Evolutionary conservation across 2,329 filamentous ascomycete species (phyloP), one percentile per base, ranked within the genome.

Genomic region (Thyridium curvatum): DNA sequence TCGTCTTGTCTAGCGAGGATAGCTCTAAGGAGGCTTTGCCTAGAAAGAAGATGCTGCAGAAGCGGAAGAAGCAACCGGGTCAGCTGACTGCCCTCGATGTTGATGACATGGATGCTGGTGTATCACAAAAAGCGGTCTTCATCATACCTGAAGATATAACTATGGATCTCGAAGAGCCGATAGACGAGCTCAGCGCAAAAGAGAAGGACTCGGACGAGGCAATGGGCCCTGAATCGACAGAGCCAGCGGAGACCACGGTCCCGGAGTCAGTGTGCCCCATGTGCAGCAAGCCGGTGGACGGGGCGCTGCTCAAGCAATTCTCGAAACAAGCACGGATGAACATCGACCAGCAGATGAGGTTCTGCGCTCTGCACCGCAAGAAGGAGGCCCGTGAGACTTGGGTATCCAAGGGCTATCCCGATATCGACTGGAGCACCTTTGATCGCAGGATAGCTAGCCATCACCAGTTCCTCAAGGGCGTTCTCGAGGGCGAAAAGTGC

Each of bases 401-500:
- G 62, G 52, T 46, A 9, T 55, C 67, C 12, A 72, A 66, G 32
- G 71, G 74, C 0, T 93, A 91, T 54, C 88, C 88, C 0, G 56
- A 62, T 0, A 83, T 94, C 37, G 62, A 86, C 41, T 94, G 87
- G 86, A 56, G 62, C 1, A 52, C 47, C 0, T 67, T 94, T 17
- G 69, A 78, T 14, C 44, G 54, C 4, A 77, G 86, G 7, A 73
- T 90, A 21, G 54, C 63, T 4, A 52, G 59, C 5, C 74, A 87
- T 54, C 69, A 77, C 43, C 48, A 56, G 1, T 64, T 69, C 30
- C 59, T 94, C 2, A 64, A 74, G 42, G 58, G 57, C 12, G 67
- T 94, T 18, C 64, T 94, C 18, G 64, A 75, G 21, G 74, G 73
- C n/a, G 26, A 26, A 10, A 60, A 64, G 14, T 50, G 56, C 8